These are phyloP conservation scores for Thermothelomyces thermophilus DNA, from an alignment of 2,329 filamentous ascomycete genomes.

Conservation along the genomic window DNA sequence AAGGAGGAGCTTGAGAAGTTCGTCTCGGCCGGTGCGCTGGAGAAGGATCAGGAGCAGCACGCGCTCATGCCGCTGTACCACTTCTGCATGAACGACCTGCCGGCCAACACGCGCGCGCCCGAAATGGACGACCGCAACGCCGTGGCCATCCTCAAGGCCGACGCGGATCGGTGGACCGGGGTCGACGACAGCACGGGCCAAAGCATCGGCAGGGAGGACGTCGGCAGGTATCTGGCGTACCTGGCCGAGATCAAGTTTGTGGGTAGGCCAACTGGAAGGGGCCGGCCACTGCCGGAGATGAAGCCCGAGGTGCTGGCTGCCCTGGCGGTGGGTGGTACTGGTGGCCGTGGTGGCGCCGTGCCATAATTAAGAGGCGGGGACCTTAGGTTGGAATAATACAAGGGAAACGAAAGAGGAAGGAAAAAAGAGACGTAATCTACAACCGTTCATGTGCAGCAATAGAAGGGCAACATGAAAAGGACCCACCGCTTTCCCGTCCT, in stretches of 20 bases:
- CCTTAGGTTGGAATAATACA: neutral
- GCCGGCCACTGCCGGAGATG: conserved; percentile 30
- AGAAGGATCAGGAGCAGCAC: conserved; percentile 57
- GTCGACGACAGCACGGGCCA: conserved; percentile 35
- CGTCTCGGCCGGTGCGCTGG: conserved; percentile 49
- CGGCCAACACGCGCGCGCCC: conserved; percentile 61
- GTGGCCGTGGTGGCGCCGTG: conserved; percentile 22
- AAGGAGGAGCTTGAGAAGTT: conserved; percentile 59
- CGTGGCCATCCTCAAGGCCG: conserved; percentile 54
- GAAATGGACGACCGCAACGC: conserved; percentile 71
- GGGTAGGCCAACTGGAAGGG: conserved; percentile 35
- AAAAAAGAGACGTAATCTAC: neutral
- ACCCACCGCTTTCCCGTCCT: too few species aligned
- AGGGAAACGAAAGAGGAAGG: neutral
- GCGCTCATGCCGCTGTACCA: conserved; percentile 71
- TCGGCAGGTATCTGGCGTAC: conserved; percentile 59
- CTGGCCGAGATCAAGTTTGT: conserved; percentile 59
- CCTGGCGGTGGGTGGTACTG: conserved; percentile 20
- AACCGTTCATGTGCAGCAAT: too few species aligned
- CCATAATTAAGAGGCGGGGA: conserved; percentile 9
- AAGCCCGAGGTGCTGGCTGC: conserved; percentile 26
- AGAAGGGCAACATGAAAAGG: too few species aligned
- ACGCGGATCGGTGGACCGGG: conserved; percentile 53
- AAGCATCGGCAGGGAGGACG: conserved; percentile 54
- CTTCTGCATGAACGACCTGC: conserved; percentile 65